A percentile compares a stretch with the other conserved stretches of the same genome.
phyloP scores from a whole-genome alignment of 2,329 filamentous ascomycete species.

The Didymella exigua region DNA sequence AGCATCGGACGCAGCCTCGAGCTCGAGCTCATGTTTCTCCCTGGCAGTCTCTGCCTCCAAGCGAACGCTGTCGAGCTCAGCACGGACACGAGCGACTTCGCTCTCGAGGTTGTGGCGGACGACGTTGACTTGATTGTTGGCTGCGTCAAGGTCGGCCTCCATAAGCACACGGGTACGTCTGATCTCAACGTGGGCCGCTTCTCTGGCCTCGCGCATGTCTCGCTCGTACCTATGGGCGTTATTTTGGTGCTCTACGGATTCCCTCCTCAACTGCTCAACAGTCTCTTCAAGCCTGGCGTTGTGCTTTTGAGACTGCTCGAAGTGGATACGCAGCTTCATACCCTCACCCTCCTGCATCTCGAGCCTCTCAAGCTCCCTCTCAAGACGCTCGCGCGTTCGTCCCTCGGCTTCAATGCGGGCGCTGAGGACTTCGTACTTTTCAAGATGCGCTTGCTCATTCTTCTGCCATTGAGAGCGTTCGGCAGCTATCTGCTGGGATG shows the following conservation, averaged over 20 bases:
- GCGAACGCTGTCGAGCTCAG: conserved; percentile 76
- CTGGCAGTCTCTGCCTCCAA: conserved; percentile 81
- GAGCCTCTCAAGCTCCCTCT: conserved; percentile 54
- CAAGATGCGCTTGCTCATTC: conserved; percentile 64
- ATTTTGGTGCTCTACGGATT: conserved; percentile 75
- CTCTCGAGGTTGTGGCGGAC: conserved; percentile 82
- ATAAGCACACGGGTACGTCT: conserved; percentile 78
- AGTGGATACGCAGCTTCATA: conserved; percentile 77
- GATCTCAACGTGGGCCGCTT: conserved; percentile 78
- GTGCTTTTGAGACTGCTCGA: conserved; percentile 63
- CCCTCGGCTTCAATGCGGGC: conserved; percentile 56
- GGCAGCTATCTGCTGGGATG: conserved; percentile 77
- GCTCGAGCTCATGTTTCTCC: conserved; percentile 79
- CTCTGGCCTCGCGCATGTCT: conserved; percentile 82
- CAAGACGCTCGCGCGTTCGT: conserved; percentile 52
- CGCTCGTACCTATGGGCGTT: conserved; percentile 73
- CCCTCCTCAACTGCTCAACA: conserved; percentile 60
- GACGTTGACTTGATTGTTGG: conserved; percentile 84
- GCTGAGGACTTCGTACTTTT: conserved; percentile 60
- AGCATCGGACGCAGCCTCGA: conserved; percentile 77
- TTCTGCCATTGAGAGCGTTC: conserved; percentile 81
- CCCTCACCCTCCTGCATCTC: conserved; percentile 71
- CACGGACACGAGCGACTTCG: conserved; percentile 73
- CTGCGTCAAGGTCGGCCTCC: conserved; percentile 80
- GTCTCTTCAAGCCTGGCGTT: conserved; percentile 69